These are phyloP conservation scores for Debaryomyces coudertii DNA, from an alignment of 1,139 yeast species.

Conservation along the genomic window DNA sequence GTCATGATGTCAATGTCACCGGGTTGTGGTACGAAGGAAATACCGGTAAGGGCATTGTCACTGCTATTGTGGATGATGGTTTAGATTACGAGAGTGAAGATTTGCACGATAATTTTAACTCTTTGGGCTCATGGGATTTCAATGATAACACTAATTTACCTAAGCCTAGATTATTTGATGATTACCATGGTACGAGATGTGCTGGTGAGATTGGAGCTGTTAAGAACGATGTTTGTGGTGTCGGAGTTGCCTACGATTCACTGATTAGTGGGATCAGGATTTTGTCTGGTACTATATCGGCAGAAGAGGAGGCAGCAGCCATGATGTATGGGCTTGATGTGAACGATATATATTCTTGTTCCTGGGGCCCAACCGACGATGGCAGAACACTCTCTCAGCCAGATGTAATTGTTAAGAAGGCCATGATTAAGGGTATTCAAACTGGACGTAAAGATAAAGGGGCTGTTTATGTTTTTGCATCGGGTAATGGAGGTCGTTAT, in stretches of 20 bases:
- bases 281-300: slow-evolving; percentile 74
- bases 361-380: slow-evolving; percentile 99
- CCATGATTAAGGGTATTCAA: slow-evolving; percentile 81
- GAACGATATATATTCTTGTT: slow-evolving; percentile 93
- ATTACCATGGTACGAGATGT: slow-evolving; percentile 96
- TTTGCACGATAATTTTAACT: slow-evolving; percentile 67
- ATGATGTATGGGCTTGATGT: slow-evolving; percentile 75
- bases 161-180: slow-evolving; percentile 77
- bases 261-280: slow-evolving; percentile 91
- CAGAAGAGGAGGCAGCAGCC: slow-evolving; percentile 91
- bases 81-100: slow-evolving; percentile 80
- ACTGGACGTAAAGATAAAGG: slow-evolving; percentile 86
- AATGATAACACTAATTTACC: slow-evolving; percentile 79
- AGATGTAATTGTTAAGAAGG: slow-evolving; percentile 72
- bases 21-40: slow-evolving; percentile 84
- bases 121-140: slow-evolving; percentile 87
- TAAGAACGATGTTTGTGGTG: slow-evolving; percentile 85
- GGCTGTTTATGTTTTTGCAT: slow-evolving; percentile 89
- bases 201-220: slow-evolving; percentile 97
- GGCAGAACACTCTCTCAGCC: slow-evolving; percentile 89
- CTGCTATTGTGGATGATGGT: slow-evolving; percentile 95
- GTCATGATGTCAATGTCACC: slow-evolving; percentile 84
- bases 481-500: slow-evolving; percentile 86
- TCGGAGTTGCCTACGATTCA: slow-evolving; percentile 90
- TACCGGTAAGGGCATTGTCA: slow-evolving; percentile 80